Percentiles rank a stretch among this genome's conserved stretches.
Evolutionary conservation across 768 basidiomycete genomes (phyloP).

Genomic region (Mrakia blollopis): DNA sequence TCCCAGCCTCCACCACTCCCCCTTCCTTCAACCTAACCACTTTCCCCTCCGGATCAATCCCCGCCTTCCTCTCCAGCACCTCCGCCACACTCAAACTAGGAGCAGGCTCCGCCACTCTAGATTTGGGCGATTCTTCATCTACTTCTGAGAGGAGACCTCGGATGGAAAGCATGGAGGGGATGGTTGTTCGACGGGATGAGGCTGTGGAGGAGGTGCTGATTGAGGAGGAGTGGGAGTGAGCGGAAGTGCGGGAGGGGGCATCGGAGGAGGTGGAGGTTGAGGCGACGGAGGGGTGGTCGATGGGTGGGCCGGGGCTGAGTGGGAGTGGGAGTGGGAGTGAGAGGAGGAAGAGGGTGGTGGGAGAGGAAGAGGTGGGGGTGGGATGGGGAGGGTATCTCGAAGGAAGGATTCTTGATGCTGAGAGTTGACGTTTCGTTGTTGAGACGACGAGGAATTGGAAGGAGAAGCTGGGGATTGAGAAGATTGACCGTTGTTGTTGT

Average conservation of each 20-base stretch:
- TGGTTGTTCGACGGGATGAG: not conserved
- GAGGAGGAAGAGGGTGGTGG: constrained; percentile 2
- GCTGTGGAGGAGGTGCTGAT: not conserved
- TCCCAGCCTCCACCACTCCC: not conserved
- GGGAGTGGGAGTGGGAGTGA: not conserved
- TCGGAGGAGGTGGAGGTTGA: not conserved
- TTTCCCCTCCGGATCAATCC: not conserved
- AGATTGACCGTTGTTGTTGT: too few relatives aligned
- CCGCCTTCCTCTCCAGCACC: not conserved
- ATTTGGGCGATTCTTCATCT: not conserved
- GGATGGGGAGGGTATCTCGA: not conserved
- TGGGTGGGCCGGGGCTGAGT: too few relatives aligned
- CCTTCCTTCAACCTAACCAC: not conserved
- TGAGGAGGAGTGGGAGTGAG: not conserved
- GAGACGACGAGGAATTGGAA: too few relatives aligned
- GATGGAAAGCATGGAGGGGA: not conserved
- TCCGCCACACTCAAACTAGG: not conserved
- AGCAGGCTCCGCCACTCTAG: not conserved
- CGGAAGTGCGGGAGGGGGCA: too few relatives aligned
- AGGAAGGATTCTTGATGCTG: constrained; percentile 6
- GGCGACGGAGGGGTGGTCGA: not conserved
- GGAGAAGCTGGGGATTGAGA: too few relatives aligned
- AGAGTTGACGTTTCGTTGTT: not conserved
- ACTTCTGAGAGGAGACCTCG: not conserved
- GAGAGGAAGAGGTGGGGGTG: not conserved